A percentile compares a stretch with the other conserved stretches of the same genome.
These are phyloP conservation scores for Gossypium arboreum DNA, from an alignment of 345 rosid genomes.

Conservation along the genomic window DNA sequence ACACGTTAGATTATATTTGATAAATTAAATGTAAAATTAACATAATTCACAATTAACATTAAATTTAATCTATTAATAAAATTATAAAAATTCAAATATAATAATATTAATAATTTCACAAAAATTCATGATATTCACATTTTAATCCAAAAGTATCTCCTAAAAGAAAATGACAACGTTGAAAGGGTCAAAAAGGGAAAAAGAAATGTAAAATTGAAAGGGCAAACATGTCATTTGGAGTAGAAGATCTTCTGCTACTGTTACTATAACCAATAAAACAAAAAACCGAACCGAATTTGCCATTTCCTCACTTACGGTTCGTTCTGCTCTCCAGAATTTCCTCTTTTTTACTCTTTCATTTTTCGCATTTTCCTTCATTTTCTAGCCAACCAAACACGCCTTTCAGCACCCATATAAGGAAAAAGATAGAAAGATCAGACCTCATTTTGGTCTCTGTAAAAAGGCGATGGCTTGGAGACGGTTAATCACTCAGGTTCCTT, in stretches of 20 bases:
- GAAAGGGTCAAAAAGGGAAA: background rate
- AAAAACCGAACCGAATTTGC: no score
- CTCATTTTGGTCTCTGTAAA: conserved; percentile 1
- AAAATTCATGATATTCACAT: no score
- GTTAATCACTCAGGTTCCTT: conserved; percentile 64
- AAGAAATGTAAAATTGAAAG: background rate
- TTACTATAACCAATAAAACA: background rate
- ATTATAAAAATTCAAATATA: no score
- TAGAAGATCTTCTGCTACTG: background rate
- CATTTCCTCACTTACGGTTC: no score
- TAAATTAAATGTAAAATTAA: no score
- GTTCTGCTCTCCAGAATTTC: background rate
- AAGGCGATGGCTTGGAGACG: conserved; percentile 88
- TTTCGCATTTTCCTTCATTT: conserved; percentile 7
- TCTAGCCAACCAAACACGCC: conserved; percentile 25
- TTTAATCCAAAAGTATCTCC: background rate
- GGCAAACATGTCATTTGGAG: background rate
- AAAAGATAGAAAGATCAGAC: conserved; percentile 20
- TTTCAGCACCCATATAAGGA: background rate
- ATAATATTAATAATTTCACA: no score
- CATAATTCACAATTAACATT: no score
- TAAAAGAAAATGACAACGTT: background rate
- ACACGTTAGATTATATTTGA: no score
- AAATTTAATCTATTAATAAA: no score
- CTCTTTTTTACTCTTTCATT: background rate